Evolutionary conservation across 371 early-diverging fungal genomes (phyloP).

Genomic region (Coemansia sp.): DNA sequence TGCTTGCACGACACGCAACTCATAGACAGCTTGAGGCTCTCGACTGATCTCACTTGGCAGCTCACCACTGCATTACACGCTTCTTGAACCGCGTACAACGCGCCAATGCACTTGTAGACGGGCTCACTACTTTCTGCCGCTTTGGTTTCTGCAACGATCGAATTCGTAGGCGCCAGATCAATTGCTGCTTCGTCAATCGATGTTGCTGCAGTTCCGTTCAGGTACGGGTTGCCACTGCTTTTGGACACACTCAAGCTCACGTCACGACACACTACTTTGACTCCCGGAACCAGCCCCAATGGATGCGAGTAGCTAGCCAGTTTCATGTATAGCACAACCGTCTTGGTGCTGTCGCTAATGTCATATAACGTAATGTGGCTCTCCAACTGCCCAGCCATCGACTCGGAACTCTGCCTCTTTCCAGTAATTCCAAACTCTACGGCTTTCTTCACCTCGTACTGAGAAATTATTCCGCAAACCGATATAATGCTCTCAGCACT

Average conservation of each 20-base stretch:
- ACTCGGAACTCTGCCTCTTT: not conserved
- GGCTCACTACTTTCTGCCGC: not conserved
- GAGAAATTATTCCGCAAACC: conserved; percentile 16
- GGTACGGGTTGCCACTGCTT: conserved; percentile 17
- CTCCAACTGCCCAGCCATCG: conserved; percentile 16
- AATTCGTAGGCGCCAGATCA: not conserved
- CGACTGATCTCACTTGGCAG: conserved; percentile 17
- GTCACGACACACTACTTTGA: conserved; percentile 17
- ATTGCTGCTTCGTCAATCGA: conserved; percentile 4
- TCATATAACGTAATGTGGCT: conserved; percentile 25
- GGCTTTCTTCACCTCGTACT: conserved; percentile 12
- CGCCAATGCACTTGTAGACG: conserved; percentile 13
- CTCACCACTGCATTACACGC: not conserved
- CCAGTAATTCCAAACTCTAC: conserved; percentile 1
- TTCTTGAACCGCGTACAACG: conserved; percentile 1
- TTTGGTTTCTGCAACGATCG: not conserved
- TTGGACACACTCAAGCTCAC: conserved; percentile 11
- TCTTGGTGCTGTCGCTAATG: conserved; percentile 1
- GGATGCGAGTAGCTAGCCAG: conserved; percentile 32
- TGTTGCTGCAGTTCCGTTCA: conserved; percentile 13
- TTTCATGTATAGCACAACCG: conserved; percentile 20
- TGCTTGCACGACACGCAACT: conserved; percentile 21
- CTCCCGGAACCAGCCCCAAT: conserved; percentile 30
- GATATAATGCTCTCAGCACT: conserved; percentile 9
- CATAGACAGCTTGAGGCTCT: conserved; percentile 15